Evolutionary conservation across 352 stramenopile genomes (phyloP).

Genomic region (Phytophthora meadii): DNA sequence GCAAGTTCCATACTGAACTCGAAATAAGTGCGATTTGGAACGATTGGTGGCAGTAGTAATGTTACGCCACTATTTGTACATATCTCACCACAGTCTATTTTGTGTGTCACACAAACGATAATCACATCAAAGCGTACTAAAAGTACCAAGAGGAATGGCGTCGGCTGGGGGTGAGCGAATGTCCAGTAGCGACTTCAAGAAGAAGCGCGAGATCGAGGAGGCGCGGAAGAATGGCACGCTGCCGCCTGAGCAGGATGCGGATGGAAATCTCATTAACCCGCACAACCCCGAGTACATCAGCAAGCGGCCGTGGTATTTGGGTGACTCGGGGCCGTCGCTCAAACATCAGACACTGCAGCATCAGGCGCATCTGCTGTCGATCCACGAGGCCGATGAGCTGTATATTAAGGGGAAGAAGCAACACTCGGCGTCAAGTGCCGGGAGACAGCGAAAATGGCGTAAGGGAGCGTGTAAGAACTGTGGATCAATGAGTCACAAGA

Average conservation of each 20-base stretch:
- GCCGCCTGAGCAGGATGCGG: conserved; percentile 87
- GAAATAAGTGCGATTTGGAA: not conserved
- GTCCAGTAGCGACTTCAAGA: conserved; percentile 84
- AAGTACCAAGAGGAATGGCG: conserved; percentile 46
- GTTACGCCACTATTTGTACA: not conserved
- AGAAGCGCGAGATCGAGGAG: conserved; percentile 91
- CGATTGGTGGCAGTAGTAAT: not conserved
- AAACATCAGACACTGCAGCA: conserved; percentile 95
- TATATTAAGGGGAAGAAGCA: conserved; percentile 59
- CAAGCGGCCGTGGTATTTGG: conserved; percentile 99
- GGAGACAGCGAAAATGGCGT: conserved; percentile 68
- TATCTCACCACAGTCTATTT: not conserved
- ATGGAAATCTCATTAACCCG: conserved; percentile 98
- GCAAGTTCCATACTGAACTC: conserved; percentile 20
- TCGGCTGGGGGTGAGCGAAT: conserved; percentile 71
- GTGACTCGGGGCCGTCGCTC: conserved; percentile 92
- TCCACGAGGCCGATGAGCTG: conserved; percentile 90
- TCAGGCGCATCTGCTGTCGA: conserved; percentile 90
- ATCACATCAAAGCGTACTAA: not conserved
- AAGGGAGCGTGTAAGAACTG: conserved; percentile 96
- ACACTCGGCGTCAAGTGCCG: not conserved
- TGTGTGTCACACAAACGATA: not conserved
- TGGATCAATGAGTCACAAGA: conserved; percentile 93
- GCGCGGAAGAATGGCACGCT: conserved; percentile 90
- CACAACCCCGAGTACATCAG: conserved; percentile 99